phyloP scores from a whole-genome alignment of 2,329 filamentous ascomycete genomes.

The Falciphora oryzae region DNA sequence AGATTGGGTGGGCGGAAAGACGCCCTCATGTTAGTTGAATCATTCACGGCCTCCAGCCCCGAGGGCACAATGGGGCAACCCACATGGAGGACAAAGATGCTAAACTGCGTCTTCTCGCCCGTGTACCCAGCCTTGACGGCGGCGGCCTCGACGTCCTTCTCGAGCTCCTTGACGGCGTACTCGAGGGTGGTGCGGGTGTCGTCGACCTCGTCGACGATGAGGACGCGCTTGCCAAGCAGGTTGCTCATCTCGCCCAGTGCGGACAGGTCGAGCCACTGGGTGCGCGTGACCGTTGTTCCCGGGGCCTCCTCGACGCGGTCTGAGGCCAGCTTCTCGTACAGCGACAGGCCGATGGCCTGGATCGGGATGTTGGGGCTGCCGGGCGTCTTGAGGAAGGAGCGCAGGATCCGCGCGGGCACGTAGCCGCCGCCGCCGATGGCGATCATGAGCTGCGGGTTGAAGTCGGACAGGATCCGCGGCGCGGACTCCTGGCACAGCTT shows the following conservation, averaged over 20 bases:
- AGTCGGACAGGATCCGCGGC: conserved; percentile 71
- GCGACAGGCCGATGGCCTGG: conserved; percentile 94
- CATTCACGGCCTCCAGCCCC: not conserved
- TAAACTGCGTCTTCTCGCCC: conserved; percentile 76
- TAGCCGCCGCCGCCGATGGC: conserved; percentile 97
- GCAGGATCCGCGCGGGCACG: conserved; percentile 91
- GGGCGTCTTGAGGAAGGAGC: conserved; percentile 90
- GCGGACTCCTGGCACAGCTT: conserved; percentile 91
- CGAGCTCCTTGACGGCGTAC: conserved; percentile 85
- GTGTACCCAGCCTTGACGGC: conserved; percentile 35
- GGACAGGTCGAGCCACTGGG: conserved; percentile 93
- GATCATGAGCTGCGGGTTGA: conserved; percentile 94
- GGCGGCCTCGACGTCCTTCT: conserved; percentile 88
- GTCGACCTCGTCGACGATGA: conserved; percentile 94
- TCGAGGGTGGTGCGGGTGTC: conserved; percentile 92
- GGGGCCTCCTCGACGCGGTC: conserved; percentile 61
- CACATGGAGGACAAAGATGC: conserved; percentile 92
- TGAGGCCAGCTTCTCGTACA: conserved; percentile 77
- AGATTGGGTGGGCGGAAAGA: conserved; percentile 11
- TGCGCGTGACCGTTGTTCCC: conserved; percentile 92
- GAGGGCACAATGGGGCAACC: conserved; percentile 28
- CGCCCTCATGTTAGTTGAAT: conserved; percentile 7
- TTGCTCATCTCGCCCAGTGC: conserved; percentile 79
- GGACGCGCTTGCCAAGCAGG: conserved; percentile 81
- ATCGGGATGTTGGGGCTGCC: conserved; percentile 93